Conservation (phyloP, 164 flowering plant genomes). For the Stephania yunnanensis region DNA sequence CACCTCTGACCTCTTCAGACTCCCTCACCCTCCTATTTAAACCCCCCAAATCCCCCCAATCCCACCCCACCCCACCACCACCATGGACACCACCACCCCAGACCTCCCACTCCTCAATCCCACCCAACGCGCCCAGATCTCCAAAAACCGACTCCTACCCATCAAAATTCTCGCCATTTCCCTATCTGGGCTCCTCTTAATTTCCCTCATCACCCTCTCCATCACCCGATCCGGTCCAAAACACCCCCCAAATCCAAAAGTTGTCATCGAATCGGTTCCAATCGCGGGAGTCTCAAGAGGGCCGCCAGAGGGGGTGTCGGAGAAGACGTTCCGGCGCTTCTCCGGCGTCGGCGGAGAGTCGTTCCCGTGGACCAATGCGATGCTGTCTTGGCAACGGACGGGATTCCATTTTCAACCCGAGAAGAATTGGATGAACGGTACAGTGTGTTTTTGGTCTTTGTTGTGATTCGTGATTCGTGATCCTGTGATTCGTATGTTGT, state of each 20-base stretch:
- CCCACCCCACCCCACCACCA: background rate
- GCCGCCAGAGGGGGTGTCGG: constrained; percentile 51
- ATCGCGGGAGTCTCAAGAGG: constrained; percentile 20
- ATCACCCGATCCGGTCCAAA: background rate
- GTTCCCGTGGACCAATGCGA: constrained; percentile 46
- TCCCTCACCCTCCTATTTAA: no score
- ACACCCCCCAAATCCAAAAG: background rate
- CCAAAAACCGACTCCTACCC: background rate
- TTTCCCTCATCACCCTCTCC: background rate
- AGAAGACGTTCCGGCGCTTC: constrained; percentile 26
- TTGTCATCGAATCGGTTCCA: background rate
- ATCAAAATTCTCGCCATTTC: background rate
- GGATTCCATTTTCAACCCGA: constrained; percentile 74
- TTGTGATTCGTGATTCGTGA: background rate
- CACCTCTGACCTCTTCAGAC: background rate
- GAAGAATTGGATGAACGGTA: constrained; percentile 92
- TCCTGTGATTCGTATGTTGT: background rate
- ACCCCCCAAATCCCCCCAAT: background rate
- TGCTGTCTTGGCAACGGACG: constrained; percentile 61
- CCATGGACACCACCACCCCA: background rate
- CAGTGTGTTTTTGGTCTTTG: background rate
- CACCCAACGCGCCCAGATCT: background rate
- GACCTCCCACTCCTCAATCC: background rate
- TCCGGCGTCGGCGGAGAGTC: constrained; percentile 7
- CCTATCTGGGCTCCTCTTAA: background rate